These are phyloP conservation scores for Aspergillus sp. DNA, from an alignment of 2,329 filamentous ascomycete species.

Conservation along the genomic window DNA sequence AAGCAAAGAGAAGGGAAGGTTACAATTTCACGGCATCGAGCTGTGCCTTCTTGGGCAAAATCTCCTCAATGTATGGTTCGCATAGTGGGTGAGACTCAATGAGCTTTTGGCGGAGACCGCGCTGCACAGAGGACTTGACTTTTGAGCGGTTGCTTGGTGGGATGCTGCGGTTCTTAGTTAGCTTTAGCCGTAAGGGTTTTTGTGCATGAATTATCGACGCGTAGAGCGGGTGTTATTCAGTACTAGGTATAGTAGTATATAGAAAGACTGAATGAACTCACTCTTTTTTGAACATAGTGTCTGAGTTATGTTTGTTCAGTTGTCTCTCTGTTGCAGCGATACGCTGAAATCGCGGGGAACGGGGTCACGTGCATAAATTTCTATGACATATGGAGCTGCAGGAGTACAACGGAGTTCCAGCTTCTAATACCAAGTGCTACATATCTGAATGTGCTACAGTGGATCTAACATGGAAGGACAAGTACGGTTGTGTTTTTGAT, in stretches of 20 bases:
- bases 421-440: neutral
- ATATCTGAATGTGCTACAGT: neutral
- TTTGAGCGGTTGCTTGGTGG: constrained; percentile 81
- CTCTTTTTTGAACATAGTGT: constrained; percentile 90
- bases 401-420: neutral
- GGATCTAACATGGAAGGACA: neutral
- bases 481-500: neutral
- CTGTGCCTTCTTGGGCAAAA: constrained; percentile 92
- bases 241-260: neutral
- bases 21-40: constrained; percentile 86
- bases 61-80: constrained; percentile 83
- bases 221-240: neutral
- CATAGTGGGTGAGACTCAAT: constrained; percentile 83
- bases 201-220: constrained; percentile 12
- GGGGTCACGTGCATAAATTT: constrained; percentile 13
- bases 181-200: constrained; percentile 13
- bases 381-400: constrained; percentile 4
- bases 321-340: constrained; percentile 6
- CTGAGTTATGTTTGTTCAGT: constrained; percentile 9
- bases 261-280: constrained; percentile 45
- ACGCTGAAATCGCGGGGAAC: constrained; percentile 17
- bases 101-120: constrained; percentile 78
- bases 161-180: constrained; percentile 55
- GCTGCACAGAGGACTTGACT: constrained; percentile 95
- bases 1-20: constrained; percentile 22